Base-by-base conservation (phyloP, 1,139 yeast genomes). In the Saccharomyces hybrid region DNA sequence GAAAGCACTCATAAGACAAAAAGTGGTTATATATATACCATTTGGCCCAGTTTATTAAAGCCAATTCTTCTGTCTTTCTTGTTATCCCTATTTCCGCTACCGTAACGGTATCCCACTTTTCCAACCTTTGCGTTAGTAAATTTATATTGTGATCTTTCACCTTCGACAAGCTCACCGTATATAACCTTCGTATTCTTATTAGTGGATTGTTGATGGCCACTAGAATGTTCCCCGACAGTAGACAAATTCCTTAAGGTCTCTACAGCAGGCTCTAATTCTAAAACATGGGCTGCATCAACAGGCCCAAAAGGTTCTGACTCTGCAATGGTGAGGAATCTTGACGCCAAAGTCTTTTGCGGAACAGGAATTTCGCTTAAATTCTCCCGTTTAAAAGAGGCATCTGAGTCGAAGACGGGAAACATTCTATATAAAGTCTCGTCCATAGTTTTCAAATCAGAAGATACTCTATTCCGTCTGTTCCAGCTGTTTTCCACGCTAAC, bases 261-360 rank as follows among this genome's bases (percentile, higher is more conserved):
- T 52, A 82, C 80, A 46, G 98, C 97, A 23, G 96, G 95, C 68
- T 88, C 93, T 60, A 91, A 77, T 49, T 80, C 90, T 62, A 88
- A 81, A 48, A 87, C 80, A 57, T 82, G 76, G 51, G 99, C 96
- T n/a, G 99, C 97, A 67, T 93, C 98, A 7, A 90, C 80, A 6
- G 98, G 96, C 4, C 97, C 97, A 70, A 91, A 91, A n/a, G 96
- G 96, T 72, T 90, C 95, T 23, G 91, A 84, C 73, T 93, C 98
- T 13, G 96, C 93, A 68, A 93, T 85, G 25, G 95, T 86, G 68
- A 89, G 73, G 75, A 90, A 91, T 61, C 95, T 79, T 62, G 95
- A 91, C 59, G 83, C 84, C 60, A 85, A 77, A 2, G 96, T 88
- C 71, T 85, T 88, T 61, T 82, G 80, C 26, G 97, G 96, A 55